A percentile compares a stretch with the other conserved stretches of the same genome.
Evolutionary conservation across 805 yeast genomes (phyloP).

Genomic region (Ogataea methanolica): DNA sequence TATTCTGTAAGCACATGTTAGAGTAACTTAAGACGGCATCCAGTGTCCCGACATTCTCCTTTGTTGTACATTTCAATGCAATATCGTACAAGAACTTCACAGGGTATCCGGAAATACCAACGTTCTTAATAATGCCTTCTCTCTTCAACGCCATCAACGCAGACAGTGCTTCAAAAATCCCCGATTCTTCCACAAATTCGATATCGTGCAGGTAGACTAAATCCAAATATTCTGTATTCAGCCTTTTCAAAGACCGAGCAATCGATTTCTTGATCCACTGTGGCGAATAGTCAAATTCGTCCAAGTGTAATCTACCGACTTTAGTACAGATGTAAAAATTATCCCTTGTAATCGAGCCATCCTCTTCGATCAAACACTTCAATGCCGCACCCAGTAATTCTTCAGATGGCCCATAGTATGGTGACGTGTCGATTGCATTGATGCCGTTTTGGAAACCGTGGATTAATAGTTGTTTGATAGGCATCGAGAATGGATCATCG

Average conservation of each 20-base stretch:
- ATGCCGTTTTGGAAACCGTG: conserved; percentile 65
- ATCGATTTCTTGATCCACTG: conserved; percentile 59
- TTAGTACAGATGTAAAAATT: conserved; percentile 73
- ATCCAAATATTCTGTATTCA: conserved; percentile 68
- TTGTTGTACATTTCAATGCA: conserved; percentile 34
- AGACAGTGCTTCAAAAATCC: conserved; percentile 57
- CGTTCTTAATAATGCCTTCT: conserved; percentile 55
- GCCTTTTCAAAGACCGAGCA: conserved; percentile 58
- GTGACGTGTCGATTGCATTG: conserved; percentile 83
- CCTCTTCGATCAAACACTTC: conserved; percentile 26
- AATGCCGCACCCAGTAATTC: conserved; percentile 66
- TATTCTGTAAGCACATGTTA: conserved; percentile 79
- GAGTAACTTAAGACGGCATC: conserved; percentile 79
- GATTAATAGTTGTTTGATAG: conserved; percentile 51
- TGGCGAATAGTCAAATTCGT: conserved; percentile 73
- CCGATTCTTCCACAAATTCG: conserved; percentile 62
- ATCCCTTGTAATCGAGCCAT: conserved; percentile 48
- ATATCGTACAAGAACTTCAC: conserved; percentile 58
- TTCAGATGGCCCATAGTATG: conserved; percentile 91
- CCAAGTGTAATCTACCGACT: conserved; percentile 69
- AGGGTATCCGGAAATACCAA: conserved; percentile 89
- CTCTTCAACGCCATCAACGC: conserved; percentile 56
- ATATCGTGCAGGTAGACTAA: conserved; percentile 85
- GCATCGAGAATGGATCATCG: conserved; percentile 57
- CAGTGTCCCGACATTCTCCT: conserved; percentile 50